Conservation (phyloP, 192 early-diverging fungal genomes). For the Linderina pennispora region DNA sequence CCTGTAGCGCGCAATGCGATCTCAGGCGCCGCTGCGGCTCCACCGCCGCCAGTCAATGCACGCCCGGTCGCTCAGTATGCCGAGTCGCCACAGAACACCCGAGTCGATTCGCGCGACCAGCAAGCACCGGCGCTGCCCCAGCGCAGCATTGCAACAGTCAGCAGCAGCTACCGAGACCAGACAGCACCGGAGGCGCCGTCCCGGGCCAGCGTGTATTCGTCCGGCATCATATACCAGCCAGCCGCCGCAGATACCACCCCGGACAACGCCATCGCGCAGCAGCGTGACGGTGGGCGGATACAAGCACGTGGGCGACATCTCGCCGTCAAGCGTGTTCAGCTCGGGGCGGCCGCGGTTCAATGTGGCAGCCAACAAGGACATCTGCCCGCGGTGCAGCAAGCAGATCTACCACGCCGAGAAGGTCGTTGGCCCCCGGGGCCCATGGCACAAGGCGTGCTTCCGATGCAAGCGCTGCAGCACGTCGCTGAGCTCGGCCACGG, state of each 20-base stretch:
- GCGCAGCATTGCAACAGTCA: too few species aligned
- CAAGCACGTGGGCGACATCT: constrained; percentile 13
- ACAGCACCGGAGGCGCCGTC: neutral
- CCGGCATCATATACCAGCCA: neutral
- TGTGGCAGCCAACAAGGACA: constrained; percentile 30
- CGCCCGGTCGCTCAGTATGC: constrained; percentile 5
- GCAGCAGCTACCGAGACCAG: too few species aligned
- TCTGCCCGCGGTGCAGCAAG: constrained; percentile 43
- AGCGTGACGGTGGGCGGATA: too few species aligned
- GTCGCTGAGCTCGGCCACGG: constrained; percentile 31
- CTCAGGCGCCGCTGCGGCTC: neutral
- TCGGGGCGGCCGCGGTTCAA: constrained; percentile 30
- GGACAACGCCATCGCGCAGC: neutral
- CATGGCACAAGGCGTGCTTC: constrained; percentile 47
- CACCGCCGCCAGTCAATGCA: constrained; percentile 5
- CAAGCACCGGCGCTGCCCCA: too few species aligned
- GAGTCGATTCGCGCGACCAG: too few species aligned
- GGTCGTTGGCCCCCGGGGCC: constrained; percentile 44
- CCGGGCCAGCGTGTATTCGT: too few species aligned
- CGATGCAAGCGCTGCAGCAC: constrained; percentile 45
- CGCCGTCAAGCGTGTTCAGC: constrained; percentile 46
- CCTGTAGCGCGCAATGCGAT: neutral
- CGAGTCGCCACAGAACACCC: neutral
- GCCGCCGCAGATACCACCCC: constrained; percentile 11
- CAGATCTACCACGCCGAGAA: constrained; percentile 48